A percentile compares a stretch with the other conserved stretches of the same genome.
These are phyloP conservation scores for Trichoderma lentiforme DNA, from an alignment of 2,329 filamentous ascomycete genomes.

Conservation along the genomic window DNA sequence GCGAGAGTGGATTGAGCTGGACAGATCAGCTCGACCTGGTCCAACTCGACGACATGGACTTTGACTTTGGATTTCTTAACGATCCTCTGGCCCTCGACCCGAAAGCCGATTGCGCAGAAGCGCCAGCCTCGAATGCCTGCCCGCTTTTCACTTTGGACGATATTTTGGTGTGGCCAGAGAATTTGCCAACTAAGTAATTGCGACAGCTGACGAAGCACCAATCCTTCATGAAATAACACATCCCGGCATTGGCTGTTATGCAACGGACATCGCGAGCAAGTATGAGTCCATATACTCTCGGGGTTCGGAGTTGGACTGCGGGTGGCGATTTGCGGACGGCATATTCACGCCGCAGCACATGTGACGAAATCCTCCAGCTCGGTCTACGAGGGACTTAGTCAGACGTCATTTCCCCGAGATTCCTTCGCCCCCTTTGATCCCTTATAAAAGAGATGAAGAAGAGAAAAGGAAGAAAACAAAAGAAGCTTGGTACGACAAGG, in stretches of 20 bases:
- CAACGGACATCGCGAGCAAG: not conserved
- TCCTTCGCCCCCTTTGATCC: not conserved
- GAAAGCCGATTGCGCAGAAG: not conserved
- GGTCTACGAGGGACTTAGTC: conserved; percentile 1
- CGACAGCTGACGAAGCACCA: not conserved
- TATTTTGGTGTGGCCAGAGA: conserved; percentile 17
- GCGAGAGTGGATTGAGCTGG: conserved; percentile 7
- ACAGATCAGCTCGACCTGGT: conserved; percentile 3
- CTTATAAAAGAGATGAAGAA: not conserved
- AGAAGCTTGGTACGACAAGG: not conserved
- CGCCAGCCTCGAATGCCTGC: not conserved
- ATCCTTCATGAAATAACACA: not conserved
- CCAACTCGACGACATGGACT: conserved; percentile 8
- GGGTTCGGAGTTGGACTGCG: not conserved
- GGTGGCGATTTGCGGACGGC: conserved; percentile 1
- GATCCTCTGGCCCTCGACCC: not conserved
- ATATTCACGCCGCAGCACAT: not conserved
- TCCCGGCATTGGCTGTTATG: not conserved
- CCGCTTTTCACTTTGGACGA: conserved; percentile 21
- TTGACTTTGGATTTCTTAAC: conserved; percentile 10
- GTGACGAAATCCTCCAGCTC: not conserved
- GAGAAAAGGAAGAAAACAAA: not conserved
- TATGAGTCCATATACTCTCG: not conserved
- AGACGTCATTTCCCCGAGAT: not conserved
- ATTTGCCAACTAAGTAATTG: not conserved